These are phyloP conservation scores for Halophytophthora polymorphica DNA, from an alignment of 352 stramenopile genomes.

Conservation along the genomic window DNA sequence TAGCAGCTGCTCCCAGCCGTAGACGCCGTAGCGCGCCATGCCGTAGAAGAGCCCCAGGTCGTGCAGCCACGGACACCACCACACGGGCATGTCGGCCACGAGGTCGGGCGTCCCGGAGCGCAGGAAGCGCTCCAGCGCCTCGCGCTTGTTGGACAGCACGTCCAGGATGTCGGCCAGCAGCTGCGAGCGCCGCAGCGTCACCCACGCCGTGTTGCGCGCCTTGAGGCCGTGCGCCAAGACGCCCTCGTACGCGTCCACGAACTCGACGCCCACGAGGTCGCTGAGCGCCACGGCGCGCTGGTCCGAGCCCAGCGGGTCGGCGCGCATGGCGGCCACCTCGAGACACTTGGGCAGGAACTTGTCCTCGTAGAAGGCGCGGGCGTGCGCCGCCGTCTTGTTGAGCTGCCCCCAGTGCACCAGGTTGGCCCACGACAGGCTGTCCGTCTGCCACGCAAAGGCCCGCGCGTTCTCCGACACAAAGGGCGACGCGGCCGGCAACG, in stretches of 20 bases:
- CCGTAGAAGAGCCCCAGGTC: conserved; percentile 75
- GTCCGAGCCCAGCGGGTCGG: conserved; percentile 71
- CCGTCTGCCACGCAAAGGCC: conserved; percentile 69
- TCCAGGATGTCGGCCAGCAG: conserved; percentile 68
- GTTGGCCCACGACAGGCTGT: conserved; percentile 82
- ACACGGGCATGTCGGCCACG: conserved; percentile 79
- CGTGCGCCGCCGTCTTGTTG: conserved; percentile 72
- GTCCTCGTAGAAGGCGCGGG: conserved; percentile 63
- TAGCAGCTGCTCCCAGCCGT: conserved; percentile 65
- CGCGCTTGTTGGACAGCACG: conserved; percentile 41
- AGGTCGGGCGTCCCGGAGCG: conserved; percentile 56
- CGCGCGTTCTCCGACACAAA: conserved; percentile 36
- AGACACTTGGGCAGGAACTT: conserved; percentile 73
- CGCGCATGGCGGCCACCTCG: conserved; percentile 78
- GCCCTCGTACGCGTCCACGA: conserved; percentile 83
- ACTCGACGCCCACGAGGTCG: conserved; percentile 83
- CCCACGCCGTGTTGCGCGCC: conserved; percentile 80
- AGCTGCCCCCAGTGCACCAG: conserved; percentile 79
- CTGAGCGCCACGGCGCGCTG: conserved; percentile 69
- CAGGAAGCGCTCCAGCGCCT: conserved; percentile 45
- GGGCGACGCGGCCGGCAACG: conserved; percentile 20
- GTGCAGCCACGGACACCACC: conserved; percentile 89
- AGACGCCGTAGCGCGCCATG: conserved; percentile 77
- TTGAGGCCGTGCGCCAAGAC: conserved; percentile 82
- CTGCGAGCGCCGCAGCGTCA: conserved; percentile 74